phyloP scores from a whole-genome alignment of 345 rosid species.

The Murraya koenigii region DNA sequence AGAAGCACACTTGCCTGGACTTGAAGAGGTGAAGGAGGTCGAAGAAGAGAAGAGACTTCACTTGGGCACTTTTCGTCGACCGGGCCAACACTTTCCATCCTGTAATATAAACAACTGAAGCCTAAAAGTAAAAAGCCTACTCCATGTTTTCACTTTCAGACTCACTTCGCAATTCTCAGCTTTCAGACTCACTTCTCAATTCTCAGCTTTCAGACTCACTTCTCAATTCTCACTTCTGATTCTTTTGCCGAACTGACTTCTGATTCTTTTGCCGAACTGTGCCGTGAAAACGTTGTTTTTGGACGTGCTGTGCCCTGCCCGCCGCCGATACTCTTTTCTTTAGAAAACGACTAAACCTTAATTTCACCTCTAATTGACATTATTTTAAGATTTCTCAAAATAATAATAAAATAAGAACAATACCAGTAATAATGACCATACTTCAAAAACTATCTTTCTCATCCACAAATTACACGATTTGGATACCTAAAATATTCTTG shows the following conservation, averaged over 20 bases:
- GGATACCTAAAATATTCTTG: not conserved
- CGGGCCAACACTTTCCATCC: slow-evolving; percentile 49
- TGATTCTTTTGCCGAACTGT: too few relatives aligned
- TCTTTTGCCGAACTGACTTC: too few relatives aligned
- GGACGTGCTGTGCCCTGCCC: not conserved
- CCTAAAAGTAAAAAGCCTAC: too few relatives aligned
- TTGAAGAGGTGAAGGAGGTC: slow-evolving; percentile 48
- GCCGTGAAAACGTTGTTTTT: too few relatives aligned
- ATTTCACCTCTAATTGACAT: not conserved
- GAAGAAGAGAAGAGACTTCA: slow-evolving; percentile 64
- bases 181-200: too few relatives aligned
- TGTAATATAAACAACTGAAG: not conserved
- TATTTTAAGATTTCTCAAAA: too few relatives aligned
- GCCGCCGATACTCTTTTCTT: not conserved
- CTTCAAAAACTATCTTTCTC: too few relatives aligned
- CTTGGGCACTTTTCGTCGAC: slow-evolving; percentile 37
- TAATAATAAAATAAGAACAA: too few relatives aligned
- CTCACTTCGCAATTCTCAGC: too few relatives aligned
- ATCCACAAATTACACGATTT: not conserved
- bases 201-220: too few relatives aligned
- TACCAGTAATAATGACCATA: too few relatives aligned
- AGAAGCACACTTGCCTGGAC: slow-evolving; percentile 43
- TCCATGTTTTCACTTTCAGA: too few relatives aligned
- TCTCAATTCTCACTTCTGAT: not conserved
- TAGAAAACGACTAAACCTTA: not conserved